Percentiles rank a stretch among this genome's conserved stretches.
Conservation (phyloP, 306 rosid genomes). For the Senna siamea region DNA sequence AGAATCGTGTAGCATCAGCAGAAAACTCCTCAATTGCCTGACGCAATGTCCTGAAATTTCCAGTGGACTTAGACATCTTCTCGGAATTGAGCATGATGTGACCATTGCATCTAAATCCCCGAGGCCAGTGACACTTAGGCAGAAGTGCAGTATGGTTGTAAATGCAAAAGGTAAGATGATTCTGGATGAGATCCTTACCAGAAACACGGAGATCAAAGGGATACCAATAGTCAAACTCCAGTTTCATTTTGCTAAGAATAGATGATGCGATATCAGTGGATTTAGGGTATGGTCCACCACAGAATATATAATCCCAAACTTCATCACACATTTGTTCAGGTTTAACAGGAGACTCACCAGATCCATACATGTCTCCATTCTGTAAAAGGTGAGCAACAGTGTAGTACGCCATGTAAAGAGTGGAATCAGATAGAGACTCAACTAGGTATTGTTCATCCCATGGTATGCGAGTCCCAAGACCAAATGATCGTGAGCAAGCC, state of each 20-base stretch:
- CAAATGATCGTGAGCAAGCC: slow-evolving; percentile 98
- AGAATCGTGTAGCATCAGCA: slow-evolving; percentile 88
- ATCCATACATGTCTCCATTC: slow-evolving; percentile 73
- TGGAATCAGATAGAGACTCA: slow-evolving; percentile 91
- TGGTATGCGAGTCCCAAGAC: slow-evolving; percentile 93
- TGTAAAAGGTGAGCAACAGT: slow-evolving; percentile 80
- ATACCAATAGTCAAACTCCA: slow-evolving; percentile 96
- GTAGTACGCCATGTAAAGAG: slow-evolving; percentile 96
- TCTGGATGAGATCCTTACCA: slow-evolving; percentile 95
- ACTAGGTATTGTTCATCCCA: slow-evolving; percentile 90
- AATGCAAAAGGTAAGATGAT: slow-evolving; percentile 83
- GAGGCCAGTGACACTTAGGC: slow-evolving; percentile 78
- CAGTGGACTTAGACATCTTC: slow-evolving; percentile 96
- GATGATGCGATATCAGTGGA: slow-evolving; percentile 65
- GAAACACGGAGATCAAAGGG: slow-evolving; percentile 94
- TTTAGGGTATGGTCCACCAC: slow-evolving; percentile 69
- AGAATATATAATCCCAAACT: slow-evolving; percentile 84
- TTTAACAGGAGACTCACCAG: slow-evolving; percentile 52
- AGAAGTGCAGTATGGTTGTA: slow-evolving; percentile 87
- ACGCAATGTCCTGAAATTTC: slow-evolving; percentile 84
- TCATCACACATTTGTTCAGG: slow-evolving; percentile 85
- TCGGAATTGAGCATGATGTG: slow-evolving; percentile 88
- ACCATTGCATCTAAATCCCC: slow-evolving; percentile 92
- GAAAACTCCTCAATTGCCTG: slow-evolving; percentile 92
- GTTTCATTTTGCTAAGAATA: slow-evolving; percentile 71